Percentiles rank a stretch among this genome's conserved stretches.
phyloP scores from a whole-genome alignment of 257 asterid species.

The Nicotiana attenuata region DNA sequence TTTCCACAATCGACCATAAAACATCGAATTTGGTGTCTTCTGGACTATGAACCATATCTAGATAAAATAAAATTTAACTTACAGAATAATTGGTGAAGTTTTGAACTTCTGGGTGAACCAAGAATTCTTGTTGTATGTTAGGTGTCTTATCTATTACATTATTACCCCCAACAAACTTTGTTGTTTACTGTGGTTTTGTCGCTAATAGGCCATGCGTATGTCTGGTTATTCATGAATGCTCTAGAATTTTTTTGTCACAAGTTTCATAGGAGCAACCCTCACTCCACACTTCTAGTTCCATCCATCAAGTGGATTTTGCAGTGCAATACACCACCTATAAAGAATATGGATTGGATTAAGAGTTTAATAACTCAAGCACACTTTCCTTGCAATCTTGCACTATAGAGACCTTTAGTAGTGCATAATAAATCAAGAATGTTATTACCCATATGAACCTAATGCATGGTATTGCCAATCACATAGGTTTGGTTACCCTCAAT shows the following conservation, averaged over 20 bases:
- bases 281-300: not conserved
- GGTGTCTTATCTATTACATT: not conserved
- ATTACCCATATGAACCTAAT: too few relatives aligned
- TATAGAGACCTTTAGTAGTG: too few relatives aligned
- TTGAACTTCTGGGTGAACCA: not conserved
- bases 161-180: not conserved
- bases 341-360: not conserved
- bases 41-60: not conserved
- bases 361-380: not conserved
- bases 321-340: not conserved
- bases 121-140: not conserved
- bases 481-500: not conserved
- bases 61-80: not conserved
- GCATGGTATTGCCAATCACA: not conserved
- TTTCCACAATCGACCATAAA: too few relatives aligned
- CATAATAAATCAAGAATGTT: too few relatives aligned
- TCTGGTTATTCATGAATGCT: not conserved
- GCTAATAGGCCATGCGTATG: too few relatives aligned
- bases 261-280: not conserved
- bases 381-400: not conserved
- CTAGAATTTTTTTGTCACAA: not conserved
- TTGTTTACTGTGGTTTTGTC: not conserved
- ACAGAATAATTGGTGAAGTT: not conserved
- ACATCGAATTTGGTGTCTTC: too few relatives aligned
- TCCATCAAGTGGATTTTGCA: not conserved